phyloP scores from a whole-genome alignment of 1,139 yeast genomes.

The Geotrichum australiense region DNA sequence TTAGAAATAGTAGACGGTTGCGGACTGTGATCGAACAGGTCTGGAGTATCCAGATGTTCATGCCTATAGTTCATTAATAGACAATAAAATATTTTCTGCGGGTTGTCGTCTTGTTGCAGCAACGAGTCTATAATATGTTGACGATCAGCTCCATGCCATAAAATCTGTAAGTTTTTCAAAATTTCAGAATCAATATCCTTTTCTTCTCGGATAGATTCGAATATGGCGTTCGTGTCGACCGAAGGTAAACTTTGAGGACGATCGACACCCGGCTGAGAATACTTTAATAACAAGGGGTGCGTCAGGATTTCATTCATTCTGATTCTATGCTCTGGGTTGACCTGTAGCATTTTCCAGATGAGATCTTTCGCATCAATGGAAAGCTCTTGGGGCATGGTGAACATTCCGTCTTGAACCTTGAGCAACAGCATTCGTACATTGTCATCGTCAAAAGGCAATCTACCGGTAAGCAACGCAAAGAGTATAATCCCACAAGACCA shows the following conservation, averaged over 20 bases:
- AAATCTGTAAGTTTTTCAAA: constrained; percentile 71
- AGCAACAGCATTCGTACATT: constrained; percentile 76
- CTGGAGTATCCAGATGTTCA: constrained; percentile 45
- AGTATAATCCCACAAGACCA: constrained; percentile 98
- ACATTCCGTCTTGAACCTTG: constrained; percentile 87
- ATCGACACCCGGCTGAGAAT: constrained; percentile 38
- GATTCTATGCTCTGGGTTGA: constrained; percentile 72
- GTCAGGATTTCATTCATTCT: constrained; percentile 60
- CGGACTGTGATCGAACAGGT: neutral
- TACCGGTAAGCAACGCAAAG: constrained; percentile 89
- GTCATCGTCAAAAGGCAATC: constrained; percentile 94
- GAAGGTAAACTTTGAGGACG: constrained; percentile 5
- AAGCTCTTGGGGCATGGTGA: constrained; percentile 71
- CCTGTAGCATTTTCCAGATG: constrained; percentile 71
- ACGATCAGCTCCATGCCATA: constrained; percentile 83
- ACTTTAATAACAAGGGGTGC: constrained; percentile 76
- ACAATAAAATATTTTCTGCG: constrained; percentile 87
- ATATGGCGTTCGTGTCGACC: constrained; percentile 13
- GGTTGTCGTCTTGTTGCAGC: constrained; percentile 51
- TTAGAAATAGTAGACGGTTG: too few relatives aligned
- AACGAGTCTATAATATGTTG: constrained; percentile 54
- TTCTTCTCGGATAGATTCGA: constrained; percentile 38
- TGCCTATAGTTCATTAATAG: constrained; percentile 75
- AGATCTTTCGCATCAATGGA: constrained; percentile 81
- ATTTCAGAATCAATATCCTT: constrained; percentile 74